Conservation (phyloP, 2,329 filamentous ascomycete species). For the Hansfordia pulvinata region DNA sequence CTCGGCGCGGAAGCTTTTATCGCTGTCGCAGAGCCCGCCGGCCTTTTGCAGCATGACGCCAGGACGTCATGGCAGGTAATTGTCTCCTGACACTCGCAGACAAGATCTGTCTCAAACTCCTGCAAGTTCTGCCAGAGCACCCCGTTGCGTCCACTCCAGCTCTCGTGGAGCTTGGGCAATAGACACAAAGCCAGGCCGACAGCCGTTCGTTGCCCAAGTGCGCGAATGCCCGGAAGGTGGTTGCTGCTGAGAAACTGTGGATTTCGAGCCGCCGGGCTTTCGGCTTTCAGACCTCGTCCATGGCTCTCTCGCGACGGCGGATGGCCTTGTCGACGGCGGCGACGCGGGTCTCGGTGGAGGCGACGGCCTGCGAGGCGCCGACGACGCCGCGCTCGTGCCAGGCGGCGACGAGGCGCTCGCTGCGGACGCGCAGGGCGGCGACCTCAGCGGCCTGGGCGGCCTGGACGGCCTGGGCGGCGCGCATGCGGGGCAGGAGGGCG, state of each 20-base stretch:
- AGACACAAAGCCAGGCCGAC: no score
- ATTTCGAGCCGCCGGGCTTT: background rate
- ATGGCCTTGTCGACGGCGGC: conserved; percentile 52
- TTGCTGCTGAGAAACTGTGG: background rate
- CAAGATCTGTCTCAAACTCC: no score
- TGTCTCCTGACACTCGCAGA: no score
- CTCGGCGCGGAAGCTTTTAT: no score
- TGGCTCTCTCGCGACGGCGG: conserved; percentile 46
- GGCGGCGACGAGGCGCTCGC: conserved; percentile 44
- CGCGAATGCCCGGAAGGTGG: no score
- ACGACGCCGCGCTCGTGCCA: conserved; percentile 69
- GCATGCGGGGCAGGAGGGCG: conserved; percentile 46
- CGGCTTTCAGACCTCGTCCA: conserved; percentile 27
- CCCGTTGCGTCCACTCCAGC: no score
- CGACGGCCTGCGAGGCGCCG: conserved; percentile 53
- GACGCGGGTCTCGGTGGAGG: conserved; percentile 56
- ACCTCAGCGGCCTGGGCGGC: conserved; percentile 48
- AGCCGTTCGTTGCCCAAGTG: no score
- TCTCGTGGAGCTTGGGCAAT: no score
- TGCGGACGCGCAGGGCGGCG: conserved; percentile 47
- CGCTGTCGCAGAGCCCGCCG: no score
- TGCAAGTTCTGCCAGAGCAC: no score
- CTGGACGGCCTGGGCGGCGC: conserved; percentile 45
- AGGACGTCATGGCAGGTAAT: no score
- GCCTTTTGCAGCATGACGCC: no score